Evolutionary conservation across 306 rosid genomes (phyloP).

Genomic region (Coriaria nepalensis): DNA sequence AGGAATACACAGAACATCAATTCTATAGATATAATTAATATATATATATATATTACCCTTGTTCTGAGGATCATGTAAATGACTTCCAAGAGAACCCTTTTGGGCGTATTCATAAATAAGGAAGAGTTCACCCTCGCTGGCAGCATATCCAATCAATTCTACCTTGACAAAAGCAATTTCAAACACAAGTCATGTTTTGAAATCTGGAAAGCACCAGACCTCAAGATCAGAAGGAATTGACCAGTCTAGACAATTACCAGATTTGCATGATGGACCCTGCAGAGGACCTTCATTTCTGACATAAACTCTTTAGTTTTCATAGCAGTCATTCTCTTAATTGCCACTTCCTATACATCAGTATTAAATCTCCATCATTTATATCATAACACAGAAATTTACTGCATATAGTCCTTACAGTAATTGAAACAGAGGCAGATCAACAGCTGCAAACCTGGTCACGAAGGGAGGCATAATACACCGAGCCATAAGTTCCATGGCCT

Average conservation of each 20-base stretch:
- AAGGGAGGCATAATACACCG: conserved; percentile 71
- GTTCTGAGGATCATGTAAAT: conserved; percentile 80
- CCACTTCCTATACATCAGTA: conserved; percentile 62
- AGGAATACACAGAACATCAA: too few relatives aligned
- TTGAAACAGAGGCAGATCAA: not conserved
- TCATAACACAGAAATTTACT: conserved; percentile 11
- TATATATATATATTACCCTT: conserved; percentile 39
- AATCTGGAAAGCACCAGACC: conserved; percentile 18
- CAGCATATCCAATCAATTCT: conserved; percentile 96
- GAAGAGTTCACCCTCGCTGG: conserved; percentile 76
- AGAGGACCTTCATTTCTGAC: conserved; percentile 81
- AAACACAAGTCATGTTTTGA: conserved; percentile 25
- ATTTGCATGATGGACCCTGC: conserved; percentile 95
- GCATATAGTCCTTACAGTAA: conserved; percentile 3
- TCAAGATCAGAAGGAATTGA: conserved; percentile 9
- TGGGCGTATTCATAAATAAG: conserved; percentile 85
- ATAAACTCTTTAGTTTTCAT: conserved; percentile 84
- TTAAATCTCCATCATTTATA: conserved; percentile 15
- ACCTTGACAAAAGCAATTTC: conserved; percentile 64
- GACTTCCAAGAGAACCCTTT: conserved; percentile 88
- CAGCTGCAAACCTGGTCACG: conserved; percentile 59
- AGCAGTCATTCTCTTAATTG: conserved; percentile 90
- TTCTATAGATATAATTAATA: too few relatives aligned
- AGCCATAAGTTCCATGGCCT: conserved; percentile 94
- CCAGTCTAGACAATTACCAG: conserved; percentile 45